Evolutionary conservation across 2,329 filamentous ascomycete genomes (phyloP), one percentile per base, ranked within the genome.

Genomic region (Cladosporium sp.): DNA sequence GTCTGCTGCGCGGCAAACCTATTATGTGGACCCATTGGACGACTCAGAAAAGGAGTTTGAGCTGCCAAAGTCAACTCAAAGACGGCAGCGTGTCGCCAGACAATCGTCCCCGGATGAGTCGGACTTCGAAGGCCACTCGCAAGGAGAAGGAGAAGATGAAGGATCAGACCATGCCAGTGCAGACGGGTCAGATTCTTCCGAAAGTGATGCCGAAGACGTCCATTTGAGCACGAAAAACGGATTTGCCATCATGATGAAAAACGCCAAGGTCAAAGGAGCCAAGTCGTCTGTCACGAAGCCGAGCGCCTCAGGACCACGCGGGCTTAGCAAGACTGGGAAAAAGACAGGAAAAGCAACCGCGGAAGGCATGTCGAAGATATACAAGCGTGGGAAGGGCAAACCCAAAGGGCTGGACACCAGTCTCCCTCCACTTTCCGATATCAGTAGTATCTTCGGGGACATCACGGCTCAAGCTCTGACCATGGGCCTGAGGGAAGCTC

Each of bases 381-480:
- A 28, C 5, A 11, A 16, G 1, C 32, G 48, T 9, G 18, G 16
- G 3, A 8, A 40, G 5, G 48, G 48, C 8, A 38, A 50, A 40
- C 40, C 38, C 3, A 50, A 43, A 19, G 48, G 48, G 10, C 18
- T 66, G 0, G 59, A 74, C 46, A 52, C 59, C 1, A 65, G 48
- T 13, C 62, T 77, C 3, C 75, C 76, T 5, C 78, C 78, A 3
- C 57, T 80, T 0, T 68, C 66, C 9, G 65, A 72, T 16, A 72
- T 79, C 5, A 48, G 70, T 3, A 72, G 76, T 1, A 79, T 80
- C 9, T 78, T 84, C 52, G 60, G 60, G 1, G 70, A 78, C 31
- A 72, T 83, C 37, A 69, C 74, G 0, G 50, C 57, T 0, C 73
- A 68, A 42, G 73, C 69, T 59, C 43, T 66, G 35, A 16, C 63